A percentile compares a stretch with the other conserved stretches of the same genome.
Conservation (phyloP, 2,329 filamentous ascomycete species). For the Chaetomiaceae sp. region DNA sequence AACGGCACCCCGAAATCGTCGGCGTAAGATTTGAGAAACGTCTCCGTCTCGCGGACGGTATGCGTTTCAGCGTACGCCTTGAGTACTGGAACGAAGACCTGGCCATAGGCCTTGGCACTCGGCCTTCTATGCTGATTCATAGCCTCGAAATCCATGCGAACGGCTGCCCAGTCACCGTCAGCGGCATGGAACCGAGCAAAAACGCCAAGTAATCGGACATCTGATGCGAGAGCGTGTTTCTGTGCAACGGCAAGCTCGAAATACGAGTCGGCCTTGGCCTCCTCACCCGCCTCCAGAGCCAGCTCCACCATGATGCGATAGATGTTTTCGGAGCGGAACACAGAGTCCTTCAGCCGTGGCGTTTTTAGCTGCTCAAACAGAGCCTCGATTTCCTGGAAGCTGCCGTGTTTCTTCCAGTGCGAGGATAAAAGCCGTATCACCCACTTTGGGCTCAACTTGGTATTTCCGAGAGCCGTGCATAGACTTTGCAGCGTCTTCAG, state of each 20-base stretch:
- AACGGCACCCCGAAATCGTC: constrained; percentile 35
- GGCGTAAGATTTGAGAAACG: constrained; percentile 37
- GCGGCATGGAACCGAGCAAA: constrained; percentile 37
- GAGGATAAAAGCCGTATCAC: constrained; percentile 35
- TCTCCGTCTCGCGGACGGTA: constrained; percentile 37
- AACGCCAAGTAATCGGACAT: constrained; percentile 35
- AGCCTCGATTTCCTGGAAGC: constrained; percentile 26
- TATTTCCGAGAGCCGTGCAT: constrained; percentile 13
- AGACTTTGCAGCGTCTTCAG: constrained; percentile 30
- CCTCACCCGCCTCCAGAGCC: constrained; percentile 34
- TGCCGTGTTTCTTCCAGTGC: constrained; percentile 32
- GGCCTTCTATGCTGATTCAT: constrained; percentile 26
- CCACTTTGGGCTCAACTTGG: constrained; percentile 34
- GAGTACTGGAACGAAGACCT: constrained; percentile 37
- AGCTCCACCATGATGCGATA: constrained; percentile 41
- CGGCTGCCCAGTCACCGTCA: constrained; percentile 39
- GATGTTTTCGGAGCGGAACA: constrained; percentile 30
- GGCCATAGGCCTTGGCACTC: constrained; percentile 25
- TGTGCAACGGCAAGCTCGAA: constrained; percentile 27
- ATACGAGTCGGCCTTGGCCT: constrained; percentile 31
- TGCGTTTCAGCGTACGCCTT: constrained; percentile 39
- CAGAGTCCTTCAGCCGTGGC: constrained; percentile 25
- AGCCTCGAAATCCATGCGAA: constrained; percentile 32
- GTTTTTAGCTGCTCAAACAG: constrained; percentile 28
- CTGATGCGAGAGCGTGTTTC: constrained; percentile 27